Conservation (phyloP, 192 early-diverging fungal species). For the Podila epicladia region DNA sequence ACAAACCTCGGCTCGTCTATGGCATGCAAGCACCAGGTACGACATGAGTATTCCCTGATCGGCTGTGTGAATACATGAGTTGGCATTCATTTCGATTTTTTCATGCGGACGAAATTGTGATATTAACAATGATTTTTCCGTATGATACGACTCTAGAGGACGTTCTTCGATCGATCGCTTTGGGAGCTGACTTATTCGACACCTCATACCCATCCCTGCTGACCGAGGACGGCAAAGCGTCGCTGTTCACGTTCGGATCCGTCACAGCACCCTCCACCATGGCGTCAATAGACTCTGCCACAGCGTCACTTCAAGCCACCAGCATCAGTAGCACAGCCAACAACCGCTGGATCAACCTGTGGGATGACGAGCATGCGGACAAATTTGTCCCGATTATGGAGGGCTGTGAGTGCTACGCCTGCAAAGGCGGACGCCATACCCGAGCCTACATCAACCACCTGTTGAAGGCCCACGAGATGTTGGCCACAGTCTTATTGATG, state of each 20-base stretch:
- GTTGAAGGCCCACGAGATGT: slow-evolving; percentile 78
- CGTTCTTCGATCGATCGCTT: slow-evolving; percentile 56
- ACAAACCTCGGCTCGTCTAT: slow-evolving; percentile 67
- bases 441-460: slow-evolving; percentile 82
- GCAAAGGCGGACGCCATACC: slow-evolving; percentile 65
- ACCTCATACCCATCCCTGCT: slow-evolving; percentile 69
- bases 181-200: slow-evolving; percentile 81
- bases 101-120: no score
- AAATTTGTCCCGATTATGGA: slow-evolving; percentile 71
- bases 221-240: slow-evolving; percentile 74
- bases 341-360: slow-evolving; percentile 63
- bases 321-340: not conserved
- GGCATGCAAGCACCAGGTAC: slow-evolving; percentile 63
- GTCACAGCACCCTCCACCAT: not conserved
- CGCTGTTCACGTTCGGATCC: slow-evolving; percentile 61
- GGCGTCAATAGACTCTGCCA: not conserved
- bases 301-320: not conserved
- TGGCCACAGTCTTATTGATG: slow-evolving; percentile 79
- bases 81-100: no score
- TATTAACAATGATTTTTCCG: no score
- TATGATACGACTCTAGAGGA: slow-evolving; percentile 38
- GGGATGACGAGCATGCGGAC: slow-evolving; percentile 60
- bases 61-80: no score
- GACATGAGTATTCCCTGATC: no score
- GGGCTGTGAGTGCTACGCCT: slow-evolving; percentile 73